phyloP scores from a whole-genome alignment of 495 filamentous ascomycete species.

The Neurospora intermedia region DNA sequence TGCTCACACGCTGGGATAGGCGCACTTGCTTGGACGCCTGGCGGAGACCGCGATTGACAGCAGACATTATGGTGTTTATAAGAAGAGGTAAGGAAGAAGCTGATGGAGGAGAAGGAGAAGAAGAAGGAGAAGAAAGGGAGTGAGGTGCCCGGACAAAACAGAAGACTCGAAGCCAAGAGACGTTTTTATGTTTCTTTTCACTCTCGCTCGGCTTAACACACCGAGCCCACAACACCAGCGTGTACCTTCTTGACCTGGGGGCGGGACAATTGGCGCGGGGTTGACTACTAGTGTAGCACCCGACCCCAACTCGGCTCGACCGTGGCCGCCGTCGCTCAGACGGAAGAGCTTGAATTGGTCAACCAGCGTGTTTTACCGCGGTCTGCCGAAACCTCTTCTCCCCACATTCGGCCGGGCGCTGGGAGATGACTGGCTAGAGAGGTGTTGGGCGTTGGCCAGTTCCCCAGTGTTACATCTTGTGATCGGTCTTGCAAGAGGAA shows the following conservation, averaged over 20 bases:
- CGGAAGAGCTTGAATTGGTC: constrained; percentile 1
- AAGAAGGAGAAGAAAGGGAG: not conserved
- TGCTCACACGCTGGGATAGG: constrained; percentile 6
- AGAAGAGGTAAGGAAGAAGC: not conserved
- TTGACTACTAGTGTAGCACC: not conserved
- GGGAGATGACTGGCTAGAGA: not conserved
- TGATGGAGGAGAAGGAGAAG: not conserved
- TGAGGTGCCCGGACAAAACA: not conserved
- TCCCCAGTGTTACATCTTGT: not conserved
- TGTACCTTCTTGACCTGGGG: not conserved
- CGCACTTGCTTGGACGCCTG: constrained; percentile 22
- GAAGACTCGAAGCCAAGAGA: not conserved
- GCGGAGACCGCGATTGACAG: constrained; percentile 21
- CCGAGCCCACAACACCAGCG: not conserved
- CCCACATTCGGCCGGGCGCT: not conserved
- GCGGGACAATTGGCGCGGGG: not conserved
- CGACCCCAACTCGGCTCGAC: not conserved
- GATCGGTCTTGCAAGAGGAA: not conserved
- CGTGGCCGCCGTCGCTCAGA: constrained; percentile 2
- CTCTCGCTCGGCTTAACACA: not conserved
- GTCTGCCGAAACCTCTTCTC: constrained; percentile 6
- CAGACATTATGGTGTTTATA: constrained; percentile 16
- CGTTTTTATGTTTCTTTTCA: not conserved
- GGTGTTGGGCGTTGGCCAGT: not conserved
- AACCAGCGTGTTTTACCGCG: constrained; percentile 3